phyloP scores from a whole-genome alignment of 2,329 filamentous ascomycete species.

The Xylariales sp. region DNA sequence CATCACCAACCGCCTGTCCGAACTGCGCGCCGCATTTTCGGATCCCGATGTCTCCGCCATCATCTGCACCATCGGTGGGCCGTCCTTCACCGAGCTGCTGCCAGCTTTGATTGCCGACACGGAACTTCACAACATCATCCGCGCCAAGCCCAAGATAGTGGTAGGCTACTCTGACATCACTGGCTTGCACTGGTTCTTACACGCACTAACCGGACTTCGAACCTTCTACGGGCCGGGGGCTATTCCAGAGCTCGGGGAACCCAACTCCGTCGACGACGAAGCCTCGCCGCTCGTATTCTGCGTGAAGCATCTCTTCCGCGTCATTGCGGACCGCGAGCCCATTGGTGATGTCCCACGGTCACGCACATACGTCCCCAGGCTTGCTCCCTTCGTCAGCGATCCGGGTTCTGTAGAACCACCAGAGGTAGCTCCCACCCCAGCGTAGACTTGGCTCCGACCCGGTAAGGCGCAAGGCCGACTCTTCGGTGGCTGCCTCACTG shows the following conservation, averaged over 20 bases:
- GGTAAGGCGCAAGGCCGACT: constrained; percentile 36
- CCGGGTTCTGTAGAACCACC: constrained; percentile 21
- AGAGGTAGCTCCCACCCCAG: constrained; percentile 22
- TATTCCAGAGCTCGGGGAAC: constrained; percentile 34
- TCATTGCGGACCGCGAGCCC: constrained; percentile 21
- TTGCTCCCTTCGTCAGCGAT: constrained; percentile 16
- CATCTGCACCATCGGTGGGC: constrained; percentile 35
- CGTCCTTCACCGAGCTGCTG: constrained; percentile 34
- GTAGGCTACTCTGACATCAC: constrained; percentile 39
- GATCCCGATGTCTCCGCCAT: constrained; percentile 31
- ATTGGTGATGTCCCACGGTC: constrained; percentile 29
- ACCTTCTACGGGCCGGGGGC: constrained; percentile 39
- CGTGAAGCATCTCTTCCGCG: constrained; percentile 27
- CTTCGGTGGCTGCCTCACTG: constrained; percentile 38
- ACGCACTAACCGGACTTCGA: constrained; percentile 32
- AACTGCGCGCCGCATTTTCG: constrained; percentile 33
- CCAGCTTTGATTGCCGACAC: constrained; percentile 31
- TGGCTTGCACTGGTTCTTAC: constrained; percentile 36
- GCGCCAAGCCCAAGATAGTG: constrained; percentile 34
- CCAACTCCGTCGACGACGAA: constrained; percentile 19
- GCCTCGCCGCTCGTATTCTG: constrained; percentile 26
- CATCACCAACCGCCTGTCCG: constrained; percentile 31
- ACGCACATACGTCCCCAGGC: constrained; percentile 22
- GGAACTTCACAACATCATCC: constrained; percentile 28
- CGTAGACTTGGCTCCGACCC: constrained; percentile 33